A percentile compares a stretch with the other conserved stretches of the same genome.
phyloP scores from a whole-genome alignment of 148 eudicot genomes.

The Agrostemma githago region DNA sequence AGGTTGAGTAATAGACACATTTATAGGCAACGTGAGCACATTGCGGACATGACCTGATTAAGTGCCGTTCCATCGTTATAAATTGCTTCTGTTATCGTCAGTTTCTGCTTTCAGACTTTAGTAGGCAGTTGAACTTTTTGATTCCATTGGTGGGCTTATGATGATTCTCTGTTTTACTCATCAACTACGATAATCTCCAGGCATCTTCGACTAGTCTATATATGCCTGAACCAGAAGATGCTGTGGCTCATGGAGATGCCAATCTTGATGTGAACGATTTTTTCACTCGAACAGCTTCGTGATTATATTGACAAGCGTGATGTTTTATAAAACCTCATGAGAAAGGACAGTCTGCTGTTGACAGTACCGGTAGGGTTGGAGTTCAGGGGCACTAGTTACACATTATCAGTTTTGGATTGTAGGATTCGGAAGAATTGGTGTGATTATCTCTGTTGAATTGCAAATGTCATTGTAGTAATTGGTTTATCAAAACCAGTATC shows the following conservation, averaged over 20 bases:
- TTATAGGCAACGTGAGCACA: neutral
- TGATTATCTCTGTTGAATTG: constrained; percentile 16
- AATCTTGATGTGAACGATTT: constrained; percentile 90
- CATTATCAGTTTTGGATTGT: neutral
- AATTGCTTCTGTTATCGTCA: neutral
- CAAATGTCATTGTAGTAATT: constrained; percentile 17
- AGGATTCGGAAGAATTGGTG: neutral
- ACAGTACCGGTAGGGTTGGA: neutral
- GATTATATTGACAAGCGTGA: constrained; percentile 8
- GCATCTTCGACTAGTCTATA: constrained; percentile 64
- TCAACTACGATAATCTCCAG: constrained; percentile 32
- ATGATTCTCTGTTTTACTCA: constrained; percentile 3
- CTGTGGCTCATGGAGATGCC: constrained; percentile 91
- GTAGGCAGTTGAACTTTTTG: neutral
- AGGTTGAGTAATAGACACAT: neutral
- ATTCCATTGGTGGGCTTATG: neutral
- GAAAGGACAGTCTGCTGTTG: neutral
- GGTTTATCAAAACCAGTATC: constrained; percentile 8
- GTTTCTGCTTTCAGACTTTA: neutral
- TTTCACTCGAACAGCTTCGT: constrained; percentile 56
- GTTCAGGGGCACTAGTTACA: neutral
- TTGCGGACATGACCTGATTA: neutral
- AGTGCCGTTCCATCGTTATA: neutral
- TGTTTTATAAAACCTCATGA: neutral
- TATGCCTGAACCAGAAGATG: constrained; percentile 98